A percentile compares a stretch with the other conserved stretches of the same genome.
phyloP scores from a whole-genome alignment of 352 stramenopile genomes.

The Phytophthora macrochlamydospora region DNA sequence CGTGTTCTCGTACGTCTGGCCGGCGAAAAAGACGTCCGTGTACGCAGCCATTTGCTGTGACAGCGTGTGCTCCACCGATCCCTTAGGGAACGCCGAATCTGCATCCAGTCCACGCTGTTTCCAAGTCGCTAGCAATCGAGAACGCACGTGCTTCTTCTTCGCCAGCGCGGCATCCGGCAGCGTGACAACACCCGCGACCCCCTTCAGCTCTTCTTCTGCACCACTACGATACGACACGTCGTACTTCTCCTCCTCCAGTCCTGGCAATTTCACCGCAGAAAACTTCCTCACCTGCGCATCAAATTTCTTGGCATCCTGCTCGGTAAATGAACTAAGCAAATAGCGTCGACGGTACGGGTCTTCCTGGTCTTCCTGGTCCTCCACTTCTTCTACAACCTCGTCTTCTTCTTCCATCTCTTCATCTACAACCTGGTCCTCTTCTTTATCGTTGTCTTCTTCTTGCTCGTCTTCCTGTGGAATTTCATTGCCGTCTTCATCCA shows the following conservation, averaged over 20 bases:
- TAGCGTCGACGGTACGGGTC: conserved; percentile 74
- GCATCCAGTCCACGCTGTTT: conserved; percentile 41
- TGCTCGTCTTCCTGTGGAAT: conserved; percentile 19
- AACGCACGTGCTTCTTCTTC: conserved; percentile 50
- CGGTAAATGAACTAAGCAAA: conserved; percentile 52
- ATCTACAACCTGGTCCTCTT: conserved; percentile 20
- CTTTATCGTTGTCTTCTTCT: conserved; percentile 26
- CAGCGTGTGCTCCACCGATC: conserved; percentile 57
- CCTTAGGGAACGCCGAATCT: conserved; percentile 31
- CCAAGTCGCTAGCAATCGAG: conserved; percentile 56
- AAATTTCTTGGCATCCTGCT: conserved; percentile 50
- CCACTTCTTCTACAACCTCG: conserved; percentile 13
- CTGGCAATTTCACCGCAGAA: conserved; percentile 24
- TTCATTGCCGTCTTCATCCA: too few relatives aligned
- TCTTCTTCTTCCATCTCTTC: conserved; percentile 27
- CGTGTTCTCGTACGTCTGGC: conserved; percentile 68
- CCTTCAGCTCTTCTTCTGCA: conserved; percentile 3
- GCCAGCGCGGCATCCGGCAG: conserved; percentile 22
- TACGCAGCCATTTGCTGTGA: conserved; percentile 61
- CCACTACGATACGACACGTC: conserved; percentile 49
- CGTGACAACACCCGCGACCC: conserved; percentile 20
- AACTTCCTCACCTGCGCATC: conserved; percentile 47
- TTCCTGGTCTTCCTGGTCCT: conserved; percentile 27
- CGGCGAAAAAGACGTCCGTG: conserved; percentile 72
- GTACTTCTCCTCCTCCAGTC: conserved; percentile 29